Percentiles rank a stretch among this genome's conserved stretches.
phyloP scores from a whole-genome alignment of 129 eudicot species.

The Erigeron canadensis region DNA sequence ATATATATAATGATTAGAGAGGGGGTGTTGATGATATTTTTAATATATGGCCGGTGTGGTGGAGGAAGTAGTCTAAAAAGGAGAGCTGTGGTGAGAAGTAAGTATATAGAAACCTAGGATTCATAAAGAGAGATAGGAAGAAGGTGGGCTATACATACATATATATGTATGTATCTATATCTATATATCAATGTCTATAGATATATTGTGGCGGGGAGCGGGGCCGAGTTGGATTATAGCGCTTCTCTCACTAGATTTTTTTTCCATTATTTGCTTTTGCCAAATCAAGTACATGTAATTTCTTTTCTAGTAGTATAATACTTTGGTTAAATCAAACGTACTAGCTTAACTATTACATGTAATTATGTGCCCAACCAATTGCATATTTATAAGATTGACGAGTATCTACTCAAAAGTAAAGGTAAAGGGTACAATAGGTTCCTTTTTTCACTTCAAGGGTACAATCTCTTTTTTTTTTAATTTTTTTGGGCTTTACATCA shows the following conservation, averaged over 20 bases:
- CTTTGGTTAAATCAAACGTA: background rate
- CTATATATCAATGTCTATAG: constrained; percentile 18
- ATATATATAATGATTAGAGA: background rate
- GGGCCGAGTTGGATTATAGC: constrained; percentile 15
- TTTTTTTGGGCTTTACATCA: too few relatives aligned
- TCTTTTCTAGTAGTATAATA: background rate
- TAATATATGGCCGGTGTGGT: background rate
- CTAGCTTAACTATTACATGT: too few relatives aligned
- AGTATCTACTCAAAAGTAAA: too few relatives aligned
- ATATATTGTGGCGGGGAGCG: constrained; percentile 23
- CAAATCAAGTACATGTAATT: constrained; percentile 24
- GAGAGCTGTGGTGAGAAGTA: constrained; percentile 8
- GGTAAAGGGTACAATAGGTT: too few relatives aligned
- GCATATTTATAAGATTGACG: too few relatives aligned
- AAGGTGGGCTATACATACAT: constrained; percentile 24
- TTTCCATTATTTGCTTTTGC: background rate
- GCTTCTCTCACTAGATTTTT: constrained; percentile 14
- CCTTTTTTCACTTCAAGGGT: too few relatives aligned
- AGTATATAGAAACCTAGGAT: constrained; percentile 57
- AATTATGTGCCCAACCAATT: too few relatives aligned
- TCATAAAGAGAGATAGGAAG: constrained; percentile 33
- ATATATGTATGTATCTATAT: constrained; percentile 21
- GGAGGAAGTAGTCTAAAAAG: constrained; percentile 6
- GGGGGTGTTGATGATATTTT: constrained; percentile 1
- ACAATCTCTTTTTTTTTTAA: too few relatives aligned